phyloP scores from a whole-genome alignment of 805 yeast species.

The Wickerhamiella kurtzmanii region DNA sequence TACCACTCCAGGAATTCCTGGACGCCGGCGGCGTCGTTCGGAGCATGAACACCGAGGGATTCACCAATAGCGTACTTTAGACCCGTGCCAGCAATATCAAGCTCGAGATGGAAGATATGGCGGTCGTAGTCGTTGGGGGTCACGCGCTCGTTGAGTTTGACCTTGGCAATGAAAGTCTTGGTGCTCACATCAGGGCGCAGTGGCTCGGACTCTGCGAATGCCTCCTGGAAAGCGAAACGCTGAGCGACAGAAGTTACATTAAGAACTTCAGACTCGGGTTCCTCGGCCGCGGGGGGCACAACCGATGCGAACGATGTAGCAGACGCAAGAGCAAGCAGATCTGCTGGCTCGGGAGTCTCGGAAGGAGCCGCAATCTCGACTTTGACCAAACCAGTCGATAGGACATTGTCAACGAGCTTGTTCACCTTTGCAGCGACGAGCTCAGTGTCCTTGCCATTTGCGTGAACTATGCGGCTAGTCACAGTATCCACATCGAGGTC shows the following conservation, averaged over 20 bases:
- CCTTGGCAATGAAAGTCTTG: slow-evolving; percentile 73
- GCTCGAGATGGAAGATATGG: slow-evolving; percentile 92
- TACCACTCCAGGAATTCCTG: slow-evolving; percentile 55
- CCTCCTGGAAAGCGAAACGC: slow-evolving; percentile 69
- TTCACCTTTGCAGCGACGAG: slow-evolving; percentile 44
- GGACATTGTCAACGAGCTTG: slow-evolving; percentile 23
- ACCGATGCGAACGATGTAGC: neutral
- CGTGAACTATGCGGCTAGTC: slow-evolving; percentile 64
- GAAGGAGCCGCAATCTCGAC: slow-evolving; percentile 18
- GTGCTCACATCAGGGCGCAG: slow-evolving; percentile 87
- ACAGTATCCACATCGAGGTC: slow-evolving; percentile 43
- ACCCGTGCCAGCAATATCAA: slow-evolving; percentile 83
- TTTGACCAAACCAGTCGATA: slow-evolving; percentile 21
- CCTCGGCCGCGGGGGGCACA: neutral
- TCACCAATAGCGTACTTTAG: slow-evolving; percentile 88
- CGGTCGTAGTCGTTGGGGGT: slow-evolving; percentile 85
- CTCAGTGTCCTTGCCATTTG: slow-evolving; percentile 74
- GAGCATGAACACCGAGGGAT: slow-evolving; percentile 90
- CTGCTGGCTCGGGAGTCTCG: slow-evolving; percentile 14
- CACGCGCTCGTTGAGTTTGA: slow-evolving; percentile 79
- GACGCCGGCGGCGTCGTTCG: slow-evolving; percentile 56
- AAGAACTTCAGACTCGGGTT: slow-evolving; percentile 22
- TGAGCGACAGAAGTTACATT: slow-evolving; percentile 48
- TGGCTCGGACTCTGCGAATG: slow-evolving; percentile 41
- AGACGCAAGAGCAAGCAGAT: neutral